Evolutionary conservation across 2,329 filamentous ascomycete species (phyloP).

Genomic region (Domatiomyces catenatus): DNA sequence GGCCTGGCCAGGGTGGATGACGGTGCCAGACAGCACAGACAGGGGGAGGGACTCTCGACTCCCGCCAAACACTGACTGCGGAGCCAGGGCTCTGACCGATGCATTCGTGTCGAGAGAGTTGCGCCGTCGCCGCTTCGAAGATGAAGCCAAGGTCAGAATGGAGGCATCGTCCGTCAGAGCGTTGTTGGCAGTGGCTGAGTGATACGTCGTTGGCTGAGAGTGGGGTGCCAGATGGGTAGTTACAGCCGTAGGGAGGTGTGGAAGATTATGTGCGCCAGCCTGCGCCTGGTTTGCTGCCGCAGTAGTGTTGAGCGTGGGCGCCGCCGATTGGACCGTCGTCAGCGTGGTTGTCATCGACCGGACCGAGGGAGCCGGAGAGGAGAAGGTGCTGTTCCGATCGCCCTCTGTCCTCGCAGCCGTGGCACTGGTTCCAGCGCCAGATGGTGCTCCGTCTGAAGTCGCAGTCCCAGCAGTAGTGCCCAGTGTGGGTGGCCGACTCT

Average conservation of each 20-base stretch:
- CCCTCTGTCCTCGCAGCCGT: slow-evolving; percentile 50
- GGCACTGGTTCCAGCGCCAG: slow-evolving; percentile 63
- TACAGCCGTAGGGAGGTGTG: slow-evolving; percentile 45
- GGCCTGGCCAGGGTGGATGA: slow-evolving; percentile 30
- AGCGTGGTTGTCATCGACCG: slow-evolving; percentile 50
- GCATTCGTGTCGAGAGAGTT: slow-evolving; percentile 51
- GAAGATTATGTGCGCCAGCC: slow-evolving; percentile 37
- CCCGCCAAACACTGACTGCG: slow-evolving; percentile 48
- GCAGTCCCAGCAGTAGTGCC: slow-evolving; percentile 70
- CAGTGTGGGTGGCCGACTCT: slow-evolving; percentile 62
- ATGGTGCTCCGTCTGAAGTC: slow-evolving; percentile 59
- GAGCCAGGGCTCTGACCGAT: slow-evolving; percentile 49
- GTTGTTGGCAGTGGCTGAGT: slow-evolving; percentile 46
- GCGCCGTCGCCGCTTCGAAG: slow-evolving; percentile 46
- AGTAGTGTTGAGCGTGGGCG: slow-evolving; percentile 19
- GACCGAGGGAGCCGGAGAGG: slow-evolving; percentile 49
- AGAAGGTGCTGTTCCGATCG: slow-evolving; percentile 53
- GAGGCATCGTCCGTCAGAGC: slow-evolving; percentile 51
- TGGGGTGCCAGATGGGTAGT: slow-evolving; percentile 41
- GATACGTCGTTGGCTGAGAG: slow-evolving; percentile 42
- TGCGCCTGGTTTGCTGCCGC: slow-evolving; percentile 19
- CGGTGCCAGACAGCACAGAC: slow-evolving; percentile 44
- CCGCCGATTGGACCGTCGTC: slow-evolving; percentile 48
- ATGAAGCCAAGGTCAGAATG: slow-evolving; percentile 49
- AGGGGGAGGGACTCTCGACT: slow-evolving; percentile 49